These are phyloP conservation scores for Ochetophila trinervis DNA, from an alignment of 306 rosid genomes.

Conservation along the genomic window DNA sequence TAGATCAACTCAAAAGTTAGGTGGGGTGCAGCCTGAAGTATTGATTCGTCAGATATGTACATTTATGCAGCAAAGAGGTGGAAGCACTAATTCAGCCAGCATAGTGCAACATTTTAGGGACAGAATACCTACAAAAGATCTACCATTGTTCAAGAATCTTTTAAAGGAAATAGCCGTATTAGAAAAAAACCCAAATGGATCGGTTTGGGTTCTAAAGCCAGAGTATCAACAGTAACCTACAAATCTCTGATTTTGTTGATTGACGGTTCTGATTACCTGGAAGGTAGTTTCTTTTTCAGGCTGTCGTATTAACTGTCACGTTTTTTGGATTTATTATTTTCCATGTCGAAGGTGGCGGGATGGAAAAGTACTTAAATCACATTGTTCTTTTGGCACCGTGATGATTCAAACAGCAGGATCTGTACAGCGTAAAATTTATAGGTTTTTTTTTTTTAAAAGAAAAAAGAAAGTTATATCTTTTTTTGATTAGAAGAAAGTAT, in stretches of 20 bases:
- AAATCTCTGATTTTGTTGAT: neutral
- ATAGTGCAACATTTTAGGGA: conserved; percentile 84
- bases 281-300: neutral
- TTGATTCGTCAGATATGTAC: conserved; percentile 79
- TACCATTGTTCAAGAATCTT: conserved; percentile 90
- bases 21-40: conserved; percentile 74
- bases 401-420: too few relatives aligned
- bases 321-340: neutral
- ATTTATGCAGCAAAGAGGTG: conserved; percentile 75
- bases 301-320: too few relatives aligned
- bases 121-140: conserved; percentile 67
- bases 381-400: too few relatives aligned
- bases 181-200: conserved; percentile 59
- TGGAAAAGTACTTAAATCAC: neutral
- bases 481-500: too few relatives aligned
- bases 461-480: too few relatives aligned
- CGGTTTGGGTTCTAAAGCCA: conserved; percentile 75
- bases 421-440: too few relatives aligned
- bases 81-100: conserved; percentile 54
- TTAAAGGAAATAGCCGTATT: conserved; percentile 82
- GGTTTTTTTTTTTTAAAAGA: too few relatives aligned
- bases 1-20: conserved; percentile 39
- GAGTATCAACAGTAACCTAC: conserved; percentile 40
- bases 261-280: neutral
- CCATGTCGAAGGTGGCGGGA: neutral